A percentile compares a stretch with the other conserved stretches of the same genome.
phyloP scores from a whole-genome alignment of 345 rosid genomes.

The Linum lewisii region DNA sequence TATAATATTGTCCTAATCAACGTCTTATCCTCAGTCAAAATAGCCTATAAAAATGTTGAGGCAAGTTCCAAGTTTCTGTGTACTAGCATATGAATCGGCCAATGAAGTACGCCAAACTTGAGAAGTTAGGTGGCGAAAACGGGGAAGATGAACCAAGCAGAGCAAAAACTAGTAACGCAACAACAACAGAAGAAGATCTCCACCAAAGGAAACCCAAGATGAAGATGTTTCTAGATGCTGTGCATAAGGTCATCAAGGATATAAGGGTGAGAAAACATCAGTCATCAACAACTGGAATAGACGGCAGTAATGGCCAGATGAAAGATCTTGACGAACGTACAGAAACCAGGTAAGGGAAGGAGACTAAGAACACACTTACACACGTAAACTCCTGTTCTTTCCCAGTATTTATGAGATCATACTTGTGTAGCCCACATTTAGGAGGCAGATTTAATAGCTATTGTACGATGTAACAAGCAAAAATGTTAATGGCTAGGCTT shows the following conservation, averaged over 20 bases:
- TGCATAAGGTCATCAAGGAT: neutral
- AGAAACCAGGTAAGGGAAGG: neutral
- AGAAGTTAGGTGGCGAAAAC: neutral
- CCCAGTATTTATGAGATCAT: neutral
- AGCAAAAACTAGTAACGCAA: neutral
- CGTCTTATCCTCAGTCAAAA: neutral
- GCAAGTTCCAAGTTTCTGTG: neutral
- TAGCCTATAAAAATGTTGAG: neutral
- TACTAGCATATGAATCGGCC: neutral
- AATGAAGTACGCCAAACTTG: neutral
- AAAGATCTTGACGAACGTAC: neutral
- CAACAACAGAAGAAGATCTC: neutral
- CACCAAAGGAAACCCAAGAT: neutral
- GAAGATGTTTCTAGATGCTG: neutral
- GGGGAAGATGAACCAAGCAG: neutral
- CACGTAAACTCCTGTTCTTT: neutral
- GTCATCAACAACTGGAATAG: neutral
- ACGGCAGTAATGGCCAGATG: neutral
- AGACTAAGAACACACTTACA: neutral
- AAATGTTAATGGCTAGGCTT: too few species aligned
- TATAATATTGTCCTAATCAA: neutral
- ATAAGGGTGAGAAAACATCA: neutral
- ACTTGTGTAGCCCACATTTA: neutral
- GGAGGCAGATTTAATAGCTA: neutral
- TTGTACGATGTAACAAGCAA: neutral